These are phyloP conservation scores for Colletotrichum sp. DNA, from an alignment of 2,329 filamentous ascomycete species.

Conservation along the genomic window DNA sequence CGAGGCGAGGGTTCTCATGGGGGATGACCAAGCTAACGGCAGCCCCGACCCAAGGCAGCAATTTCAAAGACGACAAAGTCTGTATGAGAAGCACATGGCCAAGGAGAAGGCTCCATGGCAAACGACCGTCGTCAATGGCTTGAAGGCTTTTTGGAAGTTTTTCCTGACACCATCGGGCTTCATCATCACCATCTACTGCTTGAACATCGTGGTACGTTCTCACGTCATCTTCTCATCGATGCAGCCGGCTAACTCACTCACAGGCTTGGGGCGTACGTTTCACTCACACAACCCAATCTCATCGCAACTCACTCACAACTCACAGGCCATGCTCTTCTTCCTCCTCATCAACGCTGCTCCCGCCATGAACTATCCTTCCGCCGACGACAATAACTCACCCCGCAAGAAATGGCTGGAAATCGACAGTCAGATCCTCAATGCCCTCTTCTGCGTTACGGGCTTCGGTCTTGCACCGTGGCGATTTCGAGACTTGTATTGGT, in stretches of 20 bases:
- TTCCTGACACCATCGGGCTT: conserved; percentile 31
- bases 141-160: conserved; percentile 33
- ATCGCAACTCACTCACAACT: not conserved
- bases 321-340: conserved; percentile 33
- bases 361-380: conserved; percentile 23
- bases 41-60: not conserved
- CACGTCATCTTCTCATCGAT: not conserved
- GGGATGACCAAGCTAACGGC: not conserved
- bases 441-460: conserved; percentile 84
- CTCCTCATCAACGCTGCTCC: conserved; percentile 29
- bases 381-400: conserved; percentile 22
- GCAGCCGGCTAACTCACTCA: not conserved
- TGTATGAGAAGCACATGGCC: conserved; percentile 24
- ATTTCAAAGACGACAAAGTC: conserved; percentile 22
- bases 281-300: not conserved
- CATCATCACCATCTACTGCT: conserved; percentile 31
- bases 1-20: not conserved
- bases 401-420: conserved; percentile 25
- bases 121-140: conserved; percentile 26
- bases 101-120: conserved; percentile 28
- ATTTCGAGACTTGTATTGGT: conserved; percentile 25
- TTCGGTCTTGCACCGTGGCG: conserved; percentile 84
- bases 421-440: conserved; percentile 52
- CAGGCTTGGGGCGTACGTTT: conserved; percentile 30
- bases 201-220: conserved; percentile 32